Base-by-base conservation (phyloP, 139 green algal species). In the Chlorella sp. region DNA sequence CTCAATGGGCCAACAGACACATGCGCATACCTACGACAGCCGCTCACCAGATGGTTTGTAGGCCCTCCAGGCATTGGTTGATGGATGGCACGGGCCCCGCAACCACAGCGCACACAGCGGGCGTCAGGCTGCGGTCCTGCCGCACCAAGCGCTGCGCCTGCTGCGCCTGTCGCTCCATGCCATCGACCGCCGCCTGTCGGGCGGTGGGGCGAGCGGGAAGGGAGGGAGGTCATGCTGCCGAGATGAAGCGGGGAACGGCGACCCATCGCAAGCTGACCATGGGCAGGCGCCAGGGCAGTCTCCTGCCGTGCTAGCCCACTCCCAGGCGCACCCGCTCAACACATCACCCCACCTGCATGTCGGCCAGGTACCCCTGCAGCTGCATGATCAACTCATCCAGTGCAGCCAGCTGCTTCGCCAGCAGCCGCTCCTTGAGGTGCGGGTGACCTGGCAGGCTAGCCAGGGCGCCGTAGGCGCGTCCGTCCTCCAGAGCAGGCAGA, bases 351-450 rank as follows among this genome's bases (percentile, higher is more conserved):
- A 74, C 78, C 72, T 69, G 63, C 63, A 87, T 68, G 57, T 69
- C 83, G 16, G 26, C 47, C 67, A 90, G 28, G 76, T 47, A 62
- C 13, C 23, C 63, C n/a, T 85, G 82, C 32, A 86, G 65, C 57
- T 88, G 30, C 25, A 39, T 4, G 20, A 90, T 67, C 15, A 89
- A 64, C 9, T 78, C 73, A 2, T 82, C 73, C 55, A 88, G 67
- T 21, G 70, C 74, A 2, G 55, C n/a, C 34, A 90, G 62, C 73
- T 90, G 86, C 72, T 83, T 90, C 21, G 55, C 39, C 28, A 90
- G 63, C 71, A 90, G 70, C 63, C 83, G 82, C 13, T 73, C 36
- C 36, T 83, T 74, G 15, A 80, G 60, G 32, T 44, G 51, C 16
- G 72, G 80, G 5, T 81, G 41, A 36, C 36, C 39, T 21, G 70